Conservation (phyloP, 164 flowering plant species). For the Taxillus chinensis region DNA sequence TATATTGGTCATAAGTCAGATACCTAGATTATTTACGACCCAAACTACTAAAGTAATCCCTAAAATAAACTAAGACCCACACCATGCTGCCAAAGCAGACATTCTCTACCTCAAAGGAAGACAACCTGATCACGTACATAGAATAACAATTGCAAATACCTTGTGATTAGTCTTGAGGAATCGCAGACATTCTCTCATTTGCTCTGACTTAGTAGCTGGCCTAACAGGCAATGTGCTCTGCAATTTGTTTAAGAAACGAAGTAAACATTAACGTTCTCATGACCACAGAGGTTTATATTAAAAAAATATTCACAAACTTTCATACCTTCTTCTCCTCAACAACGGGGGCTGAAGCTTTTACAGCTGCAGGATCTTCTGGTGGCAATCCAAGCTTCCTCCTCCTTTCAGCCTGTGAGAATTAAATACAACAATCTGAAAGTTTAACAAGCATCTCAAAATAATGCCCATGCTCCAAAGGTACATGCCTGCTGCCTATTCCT, state of each 20-base stretch:
- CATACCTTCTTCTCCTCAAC: conserved; percentile 81
- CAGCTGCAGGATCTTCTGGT: conserved; percentile 67
- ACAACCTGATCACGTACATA: background rate
- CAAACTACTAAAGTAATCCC: too few relatives aligned
- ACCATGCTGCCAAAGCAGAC: too few relatives aligned
- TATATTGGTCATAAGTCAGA: too few relatives aligned
- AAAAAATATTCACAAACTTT: conserved; percentile 1
- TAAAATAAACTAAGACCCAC: too few relatives aligned
- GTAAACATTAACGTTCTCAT: too few relatives aligned
- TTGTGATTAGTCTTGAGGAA: conserved; percentile 78
- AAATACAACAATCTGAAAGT: conserved; percentile 1
- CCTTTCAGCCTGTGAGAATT: conserved; percentile 74
- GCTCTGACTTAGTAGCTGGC: conserved; percentile 90
- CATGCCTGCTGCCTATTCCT: too few relatives aligned
- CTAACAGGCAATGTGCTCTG: conserved; percentile 73
- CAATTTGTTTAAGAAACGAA: conserved; percentile 7
- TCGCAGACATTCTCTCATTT: conserved; percentile 87
- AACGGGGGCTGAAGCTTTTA: conserved; percentile 57
- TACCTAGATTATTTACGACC: too few relatives aligned
- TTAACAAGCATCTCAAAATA: background rate
- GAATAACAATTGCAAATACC: conserved; percentile 29
- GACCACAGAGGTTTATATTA: too few relatives aligned
- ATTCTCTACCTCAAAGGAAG: too few relatives aligned
- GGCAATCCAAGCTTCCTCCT: conserved; percentile 92
- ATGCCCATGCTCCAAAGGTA: too few relatives aligned